A percentile compares a stretch with the other conserved stretches of the same genome.
phyloP scores from a whole-genome alignment of 257 asterid species.

The Capsicum baccatum region DNA sequence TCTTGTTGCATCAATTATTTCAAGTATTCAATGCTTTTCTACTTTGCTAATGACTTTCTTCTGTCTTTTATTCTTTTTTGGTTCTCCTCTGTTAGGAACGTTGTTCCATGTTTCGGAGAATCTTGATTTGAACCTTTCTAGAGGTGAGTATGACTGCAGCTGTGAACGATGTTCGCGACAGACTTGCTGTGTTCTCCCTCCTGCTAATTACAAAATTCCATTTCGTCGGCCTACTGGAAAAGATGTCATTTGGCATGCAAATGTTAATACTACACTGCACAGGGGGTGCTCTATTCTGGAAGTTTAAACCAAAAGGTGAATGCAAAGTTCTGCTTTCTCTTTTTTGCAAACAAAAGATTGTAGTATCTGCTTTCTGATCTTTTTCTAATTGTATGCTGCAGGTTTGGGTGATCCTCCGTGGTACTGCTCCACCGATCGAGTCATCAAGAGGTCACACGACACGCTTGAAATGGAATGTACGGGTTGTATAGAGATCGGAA shows the following conservation, averaged over 20 bases:
- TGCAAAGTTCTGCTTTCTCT: constrained; percentile 27
- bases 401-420: not conserved
- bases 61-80: not conserved
- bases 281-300: constrained; percentile 87
- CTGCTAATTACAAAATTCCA: constrained; percentile 78
- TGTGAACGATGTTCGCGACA: constrained; percentile 57
- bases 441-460: not conserved
- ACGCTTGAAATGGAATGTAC: not conserved
- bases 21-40: not conserved
- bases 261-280: constrained; percentile 85
- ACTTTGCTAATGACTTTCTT: not conserved
- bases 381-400: not conserved
- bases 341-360: constrained; percentile 13
- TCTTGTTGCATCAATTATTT: not conserved
- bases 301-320: constrained; percentile 88
- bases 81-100: constrained; percentile 39
- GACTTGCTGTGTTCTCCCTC: constrained; percentile 81
- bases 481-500: not conserved
- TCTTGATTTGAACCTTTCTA: constrained; percentile 65
- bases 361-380: constrained; percentile 38
- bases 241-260: constrained; percentile 88
- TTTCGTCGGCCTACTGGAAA: constrained; percentile 91
- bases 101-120: constrained; percentile 84
- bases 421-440: not conserved
- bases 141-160: constrained; percentile 71